Evolutionary conservation across 2,329 filamentous ascomycete genomes (phyloP), one percentile per base, ranked within the genome.

Genomic region (Phialophora tarda): DNA sequence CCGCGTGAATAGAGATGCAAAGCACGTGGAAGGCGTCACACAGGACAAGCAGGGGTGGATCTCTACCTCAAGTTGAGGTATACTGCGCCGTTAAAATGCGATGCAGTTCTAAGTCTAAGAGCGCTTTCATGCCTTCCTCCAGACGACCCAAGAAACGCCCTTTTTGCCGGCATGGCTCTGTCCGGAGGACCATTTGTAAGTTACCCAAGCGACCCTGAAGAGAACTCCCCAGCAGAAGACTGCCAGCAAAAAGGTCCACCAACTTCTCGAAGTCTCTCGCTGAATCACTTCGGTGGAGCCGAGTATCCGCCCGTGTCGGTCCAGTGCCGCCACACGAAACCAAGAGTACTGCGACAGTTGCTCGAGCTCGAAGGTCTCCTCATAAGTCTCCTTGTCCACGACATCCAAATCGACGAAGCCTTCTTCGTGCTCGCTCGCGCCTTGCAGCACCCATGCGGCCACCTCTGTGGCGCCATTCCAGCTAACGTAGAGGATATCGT

Each of bases 391-490:
- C 62, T 70, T 70, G 34, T 69, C 66, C 30, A 69, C 51, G 17
- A 70, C 44, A 32, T 70, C 69, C 12, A 70, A 28, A 56, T 63
- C 67, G 8, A 41, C 54, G 44, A 64, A 65, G 28, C 61, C 59
- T 6, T 59, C 59, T 28, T 63, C 67, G 3, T 62, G 48, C 12
- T 62, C 64, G 23, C 48, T 48, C 17, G 59, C 53, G 12, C 67
- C 69, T 56, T 70, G 65, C 24, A 71, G 55, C 24, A 66, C 44
- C 69, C 69, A 71, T 21, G 60, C 59, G 12, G 41, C 59, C 41
- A 75, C 77, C 69, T 81, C 77, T 0, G 81, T 82, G 7, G 81
- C 81, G 0, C 81, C 81, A 54, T 82, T 82, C 81, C 81, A 82
- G 69, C 78, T 80, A 1, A 79, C 78, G 56, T 79, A 80, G 4